Base-by-base conservation (phyloP, 805 yeast species). In the Kuraishia floccosa region DNA sequence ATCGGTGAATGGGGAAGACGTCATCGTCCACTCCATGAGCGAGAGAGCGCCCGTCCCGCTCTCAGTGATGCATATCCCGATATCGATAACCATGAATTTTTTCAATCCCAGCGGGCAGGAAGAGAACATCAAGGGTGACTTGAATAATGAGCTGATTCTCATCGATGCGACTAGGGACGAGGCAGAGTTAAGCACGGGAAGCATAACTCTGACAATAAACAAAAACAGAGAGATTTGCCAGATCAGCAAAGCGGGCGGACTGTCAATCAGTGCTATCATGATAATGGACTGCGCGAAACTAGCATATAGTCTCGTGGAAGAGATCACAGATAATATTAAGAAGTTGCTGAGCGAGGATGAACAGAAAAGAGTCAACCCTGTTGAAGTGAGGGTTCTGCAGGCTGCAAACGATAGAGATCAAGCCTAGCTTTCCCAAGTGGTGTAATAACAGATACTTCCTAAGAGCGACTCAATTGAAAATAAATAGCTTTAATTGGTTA, bases 161-260 rank as follows among this genome's bases (percentile, higher is more conserved):
- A 60, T 82, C 18, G 98, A 89, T 54, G 80, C 95, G 1, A 73
- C 76, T 11, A 56, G 72, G 28, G 67, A 72, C 30, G 98, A 89
- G 54, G 96, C 87, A 47, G 52, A 65, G 12, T 53, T 85, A 14
- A 65, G 89, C 37, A 78, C 76, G 28, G 94, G 96, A 16, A 69
- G 72, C 3, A 62, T 89, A 54, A 83, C 94, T 1, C 72, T 91
- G 20, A 85, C 98, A 0, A 56, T 87, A 35, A 91, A 91, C 51
- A 84, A 81, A 42, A 89, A 89, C 49, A 70, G 89, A 41, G 98
- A 91, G 46, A 61, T 91, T 6, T 87, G 94, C 30, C 98, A 91
- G 50, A 65, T 91, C 18, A 68, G 80, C 26, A 91, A 89, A 47
- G 82, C 86, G 20, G 98, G 97, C 30, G 96, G 95, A 0, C 58